A percentile compares a stretch with the other conserved stretches of the same genome.
Evolutionary conservation across 164 flowering plant genomes (phyloP).

Genomic region (Vitis rupestris): DNA sequence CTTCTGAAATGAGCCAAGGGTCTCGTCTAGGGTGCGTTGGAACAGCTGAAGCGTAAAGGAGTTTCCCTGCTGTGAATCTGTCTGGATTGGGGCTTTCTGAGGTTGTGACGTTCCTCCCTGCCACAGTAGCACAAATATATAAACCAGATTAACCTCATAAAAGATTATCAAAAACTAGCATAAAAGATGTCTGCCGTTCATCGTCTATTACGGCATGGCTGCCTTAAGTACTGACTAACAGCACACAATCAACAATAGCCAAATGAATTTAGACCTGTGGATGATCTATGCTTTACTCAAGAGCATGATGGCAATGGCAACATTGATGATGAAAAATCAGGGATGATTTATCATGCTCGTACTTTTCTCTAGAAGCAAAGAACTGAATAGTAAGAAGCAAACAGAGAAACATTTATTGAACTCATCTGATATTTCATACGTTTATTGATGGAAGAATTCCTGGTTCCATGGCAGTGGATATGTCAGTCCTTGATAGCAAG

Average conservation of each 20-base stretch:
- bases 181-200: neutral
- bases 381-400: neutral
- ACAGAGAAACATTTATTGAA: neutral
- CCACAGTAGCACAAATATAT: constrained; percentile 5
- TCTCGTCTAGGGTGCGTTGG: constrained; percentile 84
- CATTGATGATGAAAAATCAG: too few relatives aligned
- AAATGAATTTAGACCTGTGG: too few relatives aligned
- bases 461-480: constrained; percentile 36
- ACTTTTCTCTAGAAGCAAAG: neutral
- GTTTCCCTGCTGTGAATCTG: constrained; percentile 62
- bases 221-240: constrained; percentile 2
- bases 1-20: constrained; percentile 71
- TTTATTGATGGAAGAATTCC: constrained; percentile 39
- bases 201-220: constrained; percentile 1
- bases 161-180: neutral
- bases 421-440: constrained; percentile 34
- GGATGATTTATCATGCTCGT: neutral
- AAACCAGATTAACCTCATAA: neutral
- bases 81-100: constrained; percentile 33
- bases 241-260: neutral
- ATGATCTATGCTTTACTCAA: too few relatives aligned
- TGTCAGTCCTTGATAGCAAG: constrained; percentile 51
- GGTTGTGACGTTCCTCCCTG: constrained; percentile 48
- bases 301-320: neutral
- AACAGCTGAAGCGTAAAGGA: constrained; percentile 83